Evolutionary conservation across 169 alveolate species (phyloP).

Genomic region (Plasmodium gaboni): DNA sequence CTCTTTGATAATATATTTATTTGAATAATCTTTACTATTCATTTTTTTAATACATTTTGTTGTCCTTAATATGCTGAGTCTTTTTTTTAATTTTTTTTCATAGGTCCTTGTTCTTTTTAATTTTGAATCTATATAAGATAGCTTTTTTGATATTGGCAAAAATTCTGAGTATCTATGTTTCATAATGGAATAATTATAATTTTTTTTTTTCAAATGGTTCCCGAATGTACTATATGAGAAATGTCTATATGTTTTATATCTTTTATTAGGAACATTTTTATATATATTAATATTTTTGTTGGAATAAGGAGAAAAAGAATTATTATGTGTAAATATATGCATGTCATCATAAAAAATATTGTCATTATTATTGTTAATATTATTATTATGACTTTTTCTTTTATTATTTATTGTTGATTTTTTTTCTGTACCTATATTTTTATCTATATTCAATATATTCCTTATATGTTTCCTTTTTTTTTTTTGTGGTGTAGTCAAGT

Average conservation of each 20-base stretch:
- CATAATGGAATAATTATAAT: not conserved
- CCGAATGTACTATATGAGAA: not conserved
- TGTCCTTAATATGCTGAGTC: slow-evolving; percentile 54
- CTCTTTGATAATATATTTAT: not conserved
- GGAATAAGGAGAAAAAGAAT: too few species aligned
- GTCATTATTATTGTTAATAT: too few species aligned
- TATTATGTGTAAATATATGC: too few species aligned
- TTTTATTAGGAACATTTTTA: not conserved
- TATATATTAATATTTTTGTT: too few species aligned
- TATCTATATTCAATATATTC: not conserved
- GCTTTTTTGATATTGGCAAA: not conserved
- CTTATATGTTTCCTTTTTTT: not conserved
- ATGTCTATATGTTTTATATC: not conserved
- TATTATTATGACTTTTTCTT: too few species aligned
- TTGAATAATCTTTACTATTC: not conserved
- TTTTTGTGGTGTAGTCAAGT: not conserved
- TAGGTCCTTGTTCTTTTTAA: slow-evolving; percentile 24
- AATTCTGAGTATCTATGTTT: slow-evolving; percentile 49
- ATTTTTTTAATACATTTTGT: slow-evolving; percentile 17
- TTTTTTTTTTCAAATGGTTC: not conserved
- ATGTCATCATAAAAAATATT: too few species aligned
- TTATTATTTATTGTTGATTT: too few species aligned
- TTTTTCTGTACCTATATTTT: too few species aligned
- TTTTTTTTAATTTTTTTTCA: slow-evolving; percentile 31
- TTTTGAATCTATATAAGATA: not conserved